These are phyloP conservation scores for Suhomyces faveliae DNA, from an alignment of 805 yeast genomes.

Conservation along the genomic window DNA sequence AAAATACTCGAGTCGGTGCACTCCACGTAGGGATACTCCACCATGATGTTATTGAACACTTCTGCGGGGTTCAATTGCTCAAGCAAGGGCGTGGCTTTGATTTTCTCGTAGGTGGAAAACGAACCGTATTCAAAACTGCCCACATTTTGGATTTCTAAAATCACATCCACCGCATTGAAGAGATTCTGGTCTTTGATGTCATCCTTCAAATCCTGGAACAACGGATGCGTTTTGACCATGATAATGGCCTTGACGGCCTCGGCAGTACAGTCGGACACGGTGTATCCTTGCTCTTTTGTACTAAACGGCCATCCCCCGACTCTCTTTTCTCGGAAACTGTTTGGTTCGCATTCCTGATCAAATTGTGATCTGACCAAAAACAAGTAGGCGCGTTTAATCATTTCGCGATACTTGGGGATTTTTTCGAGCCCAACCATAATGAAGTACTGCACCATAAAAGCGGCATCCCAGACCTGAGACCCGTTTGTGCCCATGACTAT, in stretches of 20 bases:
- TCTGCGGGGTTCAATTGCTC: conserved; percentile 93
- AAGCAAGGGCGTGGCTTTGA: conserved; percentile 72
- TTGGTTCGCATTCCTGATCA: conserved; percentile 70
- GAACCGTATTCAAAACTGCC: conserved; percentile 85
- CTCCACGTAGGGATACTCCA: conserved; percentile 96
- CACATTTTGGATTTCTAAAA: conserved; percentile 73
- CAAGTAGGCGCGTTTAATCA: conserved; percentile 62
- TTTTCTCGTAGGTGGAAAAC: conserved; percentile 86
- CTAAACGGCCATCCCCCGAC: conserved; percentile 96
- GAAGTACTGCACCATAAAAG: conserved; percentile 83
- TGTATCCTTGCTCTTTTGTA: conserved; percentile 92
- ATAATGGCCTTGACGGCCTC: conserved; percentile 91
- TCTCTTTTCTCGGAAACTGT: conserved; percentile 79
- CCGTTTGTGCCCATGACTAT: conserved; percentile 97
- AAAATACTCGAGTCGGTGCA: conserved; percentile 94
- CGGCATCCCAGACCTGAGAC: conserved; percentile 94
- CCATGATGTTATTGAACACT: conserved; percentile 97
- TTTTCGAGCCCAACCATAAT: conserved; percentile 78
- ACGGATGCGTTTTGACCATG: conserved; percentile 75
- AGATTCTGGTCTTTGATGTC: conserved; percentile 57
- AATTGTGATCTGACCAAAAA: conserved; percentile 84
- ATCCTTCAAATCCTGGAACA: conserved; percentile 45
- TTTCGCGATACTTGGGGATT: conserved; percentile 58
- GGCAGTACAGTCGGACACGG: conserved; percentile 96
- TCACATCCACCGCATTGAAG: conserved; percentile 69